Conservation (phyloP, 768 basidiomycete species). For the Cubamyces sp. region DNA sequence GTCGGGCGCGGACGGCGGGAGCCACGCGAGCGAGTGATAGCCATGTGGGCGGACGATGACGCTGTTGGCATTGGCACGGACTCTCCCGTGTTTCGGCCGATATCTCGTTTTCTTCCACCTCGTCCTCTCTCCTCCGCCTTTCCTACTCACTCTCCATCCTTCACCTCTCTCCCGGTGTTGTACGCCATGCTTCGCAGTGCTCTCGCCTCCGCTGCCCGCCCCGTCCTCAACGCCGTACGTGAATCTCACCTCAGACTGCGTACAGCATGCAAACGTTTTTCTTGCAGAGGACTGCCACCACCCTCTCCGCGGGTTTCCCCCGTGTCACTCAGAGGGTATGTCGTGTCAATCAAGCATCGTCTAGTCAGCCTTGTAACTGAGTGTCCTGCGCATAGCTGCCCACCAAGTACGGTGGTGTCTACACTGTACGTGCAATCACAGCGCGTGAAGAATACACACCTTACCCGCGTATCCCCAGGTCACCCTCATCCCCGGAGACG, state of each 20-base stretch:
- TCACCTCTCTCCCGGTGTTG: conserved; percentile 5
- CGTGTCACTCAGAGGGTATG: conserved; percentile 71
- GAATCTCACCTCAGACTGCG: neutral
- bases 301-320: conserved; percentile 79
- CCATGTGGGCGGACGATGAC: conserved; percentile 25
- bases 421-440: conserved; percentile 62
- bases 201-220: conserved; percentile 58
- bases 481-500: conserved; percentile 97
- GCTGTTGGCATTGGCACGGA: conserved; percentile 19
- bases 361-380: neutral
- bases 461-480: conserved; percentile 53
- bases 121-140: conserved; percentile 23
- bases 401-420: conserved; percentile 92
- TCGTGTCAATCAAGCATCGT: conserved; percentile 18
- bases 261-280: conserved; percentile 24
- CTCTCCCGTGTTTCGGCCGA: conserved; percentile 30
- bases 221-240: conserved; percentile 58
- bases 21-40: conserved; percentile 19
- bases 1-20: conserved; percentile 18
- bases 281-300: conserved; percentile 69
- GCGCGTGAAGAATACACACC: conserved; percentile 12
- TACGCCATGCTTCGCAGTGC: conserved; percentile 68
- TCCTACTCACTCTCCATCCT: conserved; percentile 3
- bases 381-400: conserved; percentile 54
- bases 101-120: conserved; percentile 28